Base-by-base conservation (phyloP, 139 green algal species). In the Ettlia oleoabundans region DNA sequence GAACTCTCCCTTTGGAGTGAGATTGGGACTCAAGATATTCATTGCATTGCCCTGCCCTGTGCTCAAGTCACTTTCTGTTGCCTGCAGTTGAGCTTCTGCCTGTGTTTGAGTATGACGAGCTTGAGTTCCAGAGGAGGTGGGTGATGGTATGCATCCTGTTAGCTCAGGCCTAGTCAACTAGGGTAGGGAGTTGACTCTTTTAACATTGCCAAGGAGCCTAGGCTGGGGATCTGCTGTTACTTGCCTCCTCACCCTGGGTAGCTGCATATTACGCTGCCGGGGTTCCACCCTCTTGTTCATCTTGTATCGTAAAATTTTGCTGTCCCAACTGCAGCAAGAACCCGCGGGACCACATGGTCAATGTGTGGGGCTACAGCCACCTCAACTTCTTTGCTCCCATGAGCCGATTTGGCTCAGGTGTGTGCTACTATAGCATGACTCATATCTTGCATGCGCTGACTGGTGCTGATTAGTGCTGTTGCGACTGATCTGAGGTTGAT, bases 61-160 rank as follows among this genome's bases (percentile, higher is more conserved):
- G 47, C 47, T 58, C 13, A 10, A 10, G 13, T 15, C 47, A 24
- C 47, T 15, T 58, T 58, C 13, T 10, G 10, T 58, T 42, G 32
- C 19, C 41, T 30, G 43, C 94, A 8, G 94, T 98, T 41, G 95
- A 98, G 90, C 88, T 98, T 61, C 87, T 98, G 82, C 95, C 95
- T 0, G 93, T 98, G 13, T 97, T 98, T 87, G 95, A 98, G 85
- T 98, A 93, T 53, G 95, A 98, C 70, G 95, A 98, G 90, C 86
- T 98, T 33, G 95, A 98, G 88, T 96, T 98, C 78, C 91, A 97
- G 90, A 82, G 93, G 32, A 73, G 73, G 62, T 80, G 67, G 18
- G 42, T 58, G 37, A 38, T 42, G 64, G 15, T n/a, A 24, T 58
- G 10, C 47, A 58, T 58, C 13, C 15, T 10, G 13, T 58, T 24